Conservation (phyloP, 2,329 filamentous ascomycete species). For the Verticillium zaregamsianum region DNA sequence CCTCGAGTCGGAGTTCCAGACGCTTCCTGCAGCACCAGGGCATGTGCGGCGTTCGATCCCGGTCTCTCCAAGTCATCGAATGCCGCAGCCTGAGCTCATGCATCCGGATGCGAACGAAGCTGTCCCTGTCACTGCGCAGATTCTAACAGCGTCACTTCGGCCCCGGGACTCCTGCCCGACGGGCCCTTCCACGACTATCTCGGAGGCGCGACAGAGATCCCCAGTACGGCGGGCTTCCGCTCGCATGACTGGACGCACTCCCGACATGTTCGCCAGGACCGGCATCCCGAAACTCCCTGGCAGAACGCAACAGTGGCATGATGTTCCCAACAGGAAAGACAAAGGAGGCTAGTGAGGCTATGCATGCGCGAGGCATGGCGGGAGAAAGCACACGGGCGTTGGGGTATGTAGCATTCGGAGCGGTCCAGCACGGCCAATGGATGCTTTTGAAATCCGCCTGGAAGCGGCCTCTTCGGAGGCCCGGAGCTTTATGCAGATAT, state of each 20-base stretch:
- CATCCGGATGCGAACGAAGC: no score
- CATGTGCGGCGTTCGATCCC: no score
- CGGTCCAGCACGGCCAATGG: neutral
- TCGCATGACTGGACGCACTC: neutral
- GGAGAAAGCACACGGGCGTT: neutral
- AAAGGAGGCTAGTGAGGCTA: neutral
- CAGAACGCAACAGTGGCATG: neutral
- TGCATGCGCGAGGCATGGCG: neutral
- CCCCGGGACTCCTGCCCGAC: neutral
- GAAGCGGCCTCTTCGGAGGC: neutral
- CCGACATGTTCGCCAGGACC: neutral
- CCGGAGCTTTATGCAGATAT: neutral
- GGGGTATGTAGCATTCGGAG: neutral
- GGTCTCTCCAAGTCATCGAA: no score
- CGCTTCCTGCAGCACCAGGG: no score
- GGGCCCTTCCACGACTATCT: neutral
- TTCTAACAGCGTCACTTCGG: neutral
- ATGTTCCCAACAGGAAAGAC: neutral
- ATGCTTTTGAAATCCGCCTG: neutral
- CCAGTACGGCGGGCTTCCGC: neutral
- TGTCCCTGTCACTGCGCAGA: no score
- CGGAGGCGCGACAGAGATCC: neutral
- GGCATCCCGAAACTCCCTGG: neutral
- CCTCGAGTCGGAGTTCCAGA: no score
- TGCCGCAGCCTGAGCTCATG: no score